These are phyloP conservation scores for Pleurotus tuoliensis DNA, from an alignment of 768 basidiomycete species.

Conservation along the genomic window DNA sequence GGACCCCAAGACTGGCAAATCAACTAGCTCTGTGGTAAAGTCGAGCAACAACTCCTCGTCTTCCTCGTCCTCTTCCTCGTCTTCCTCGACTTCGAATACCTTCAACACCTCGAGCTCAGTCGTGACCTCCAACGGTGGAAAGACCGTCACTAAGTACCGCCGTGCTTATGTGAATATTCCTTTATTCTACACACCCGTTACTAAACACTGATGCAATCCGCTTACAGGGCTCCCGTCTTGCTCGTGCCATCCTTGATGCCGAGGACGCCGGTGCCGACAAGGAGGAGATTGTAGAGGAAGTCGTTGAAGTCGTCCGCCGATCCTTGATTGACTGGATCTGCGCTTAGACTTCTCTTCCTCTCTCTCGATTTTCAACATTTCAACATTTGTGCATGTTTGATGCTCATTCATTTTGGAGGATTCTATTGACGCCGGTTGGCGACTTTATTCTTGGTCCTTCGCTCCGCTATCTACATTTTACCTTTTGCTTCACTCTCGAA, in stretches of 20 bases:
- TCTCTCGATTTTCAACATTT: too few relatives aligned
- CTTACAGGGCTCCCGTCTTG: conserved; percentile 2
- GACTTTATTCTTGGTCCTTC: too few relatives aligned
- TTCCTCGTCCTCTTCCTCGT: background rate
- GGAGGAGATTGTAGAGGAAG: conserved; percentile 4
- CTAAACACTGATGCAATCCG: background rate
- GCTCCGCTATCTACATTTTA: too few relatives aligned
- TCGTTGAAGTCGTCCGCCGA: conserved; percentile 6
- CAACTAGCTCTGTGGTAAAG: background rate
- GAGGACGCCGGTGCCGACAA: background rate
- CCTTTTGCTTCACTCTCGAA: too few relatives aligned
- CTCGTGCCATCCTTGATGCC: conserved; percentile 2
- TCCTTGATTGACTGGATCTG: conserved; percentile 8
- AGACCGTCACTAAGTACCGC: conserved; percentile 3
- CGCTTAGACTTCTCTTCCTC: background rate
- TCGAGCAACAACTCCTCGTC: background rate
- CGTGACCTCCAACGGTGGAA: background rate
- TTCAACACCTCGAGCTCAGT: conserved; percentile 3
- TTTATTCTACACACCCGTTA: background rate
- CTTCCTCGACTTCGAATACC: background rate
- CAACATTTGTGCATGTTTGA: too few relatives aligned
- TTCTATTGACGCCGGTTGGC: too few relatives aligned
- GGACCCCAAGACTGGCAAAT: background rate
- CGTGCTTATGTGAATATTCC: background rate
- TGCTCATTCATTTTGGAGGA: too few relatives aligned